Conservation (phyloP, 2,329 filamentous ascomycete genomes). For the Nemania abortiva region DNA sequence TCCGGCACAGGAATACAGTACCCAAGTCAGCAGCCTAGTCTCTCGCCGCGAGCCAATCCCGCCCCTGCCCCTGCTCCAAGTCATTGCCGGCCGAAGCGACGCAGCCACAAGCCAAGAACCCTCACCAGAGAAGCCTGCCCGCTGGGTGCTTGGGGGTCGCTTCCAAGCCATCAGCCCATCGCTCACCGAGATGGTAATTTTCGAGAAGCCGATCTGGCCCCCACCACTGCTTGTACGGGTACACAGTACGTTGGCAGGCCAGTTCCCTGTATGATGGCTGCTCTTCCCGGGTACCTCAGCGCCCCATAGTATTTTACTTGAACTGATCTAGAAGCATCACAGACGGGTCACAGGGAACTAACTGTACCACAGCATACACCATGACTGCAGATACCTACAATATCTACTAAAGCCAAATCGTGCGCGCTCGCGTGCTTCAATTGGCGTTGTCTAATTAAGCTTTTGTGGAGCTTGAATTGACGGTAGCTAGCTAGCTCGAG, state of each 20-base stretch:
- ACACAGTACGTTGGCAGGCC: slow-evolving; percentile 2
- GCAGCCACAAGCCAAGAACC: slow-evolving; percentile 18
- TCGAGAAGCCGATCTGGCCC: slow-evolving; percentile 28
- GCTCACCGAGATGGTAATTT: slow-evolving; percentile 33
- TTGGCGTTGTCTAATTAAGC: slow-evolving; percentile 49
- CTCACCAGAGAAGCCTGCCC: slow-evolving; percentile 27
- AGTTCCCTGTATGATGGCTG: not conserved
- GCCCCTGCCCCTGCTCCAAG: slow-evolving; percentile 2
- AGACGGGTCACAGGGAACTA: slow-evolving; percentile 30
- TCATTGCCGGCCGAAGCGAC: slow-evolving; percentile 32
- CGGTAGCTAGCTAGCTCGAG: slow-evolving; percentile 34
- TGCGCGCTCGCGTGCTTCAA: slow-evolving; percentile 13
- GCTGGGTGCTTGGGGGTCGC: slow-evolving; percentile 12
- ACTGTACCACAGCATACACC: slow-evolving; percentile 33
- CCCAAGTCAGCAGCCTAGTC: not conserved
- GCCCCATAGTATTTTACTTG: slow-evolving; percentile 10
- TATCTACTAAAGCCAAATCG: slow-evolving; percentile 10
- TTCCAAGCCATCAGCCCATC: slow-evolving; percentile 23
- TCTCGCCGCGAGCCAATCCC: slow-evolving; percentile 11
- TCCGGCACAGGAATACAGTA: not conserved
- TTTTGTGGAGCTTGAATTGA: slow-evolving; percentile 48
- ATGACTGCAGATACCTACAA: slow-evolving; percentile 16
- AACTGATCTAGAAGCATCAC: slow-evolving; percentile 21
- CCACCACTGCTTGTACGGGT: not conserved
- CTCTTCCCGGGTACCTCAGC: not conserved